phyloP scores from a whole-genome alignment of 2,329 filamentous ascomycete genomes.

The Clonostachys rosea region DNA sequence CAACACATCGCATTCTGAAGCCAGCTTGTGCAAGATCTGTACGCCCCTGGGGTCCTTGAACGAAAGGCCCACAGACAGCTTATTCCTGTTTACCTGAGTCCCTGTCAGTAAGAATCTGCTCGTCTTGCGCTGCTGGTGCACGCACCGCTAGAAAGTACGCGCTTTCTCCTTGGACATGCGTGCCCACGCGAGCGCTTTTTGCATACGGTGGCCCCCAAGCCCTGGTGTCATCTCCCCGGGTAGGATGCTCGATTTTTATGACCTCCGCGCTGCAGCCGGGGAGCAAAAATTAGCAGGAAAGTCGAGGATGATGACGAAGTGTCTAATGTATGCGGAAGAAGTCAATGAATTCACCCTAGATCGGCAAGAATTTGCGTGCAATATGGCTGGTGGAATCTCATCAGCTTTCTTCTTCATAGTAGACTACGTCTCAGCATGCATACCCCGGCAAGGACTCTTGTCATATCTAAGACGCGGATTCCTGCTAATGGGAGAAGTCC shows the following conservation, averaged over 20 bases:
- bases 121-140: background rate
- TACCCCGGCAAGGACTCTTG: constrained; percentile 89
- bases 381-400: constrained; percentile 63
- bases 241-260: constrained; percentile 95
- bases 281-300: too few species aligned
- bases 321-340: background rate
- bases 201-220: constrained; percentile 97
- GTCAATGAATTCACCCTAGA: constrained; percentile 64
- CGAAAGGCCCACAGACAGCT: constrained; percentile 87
- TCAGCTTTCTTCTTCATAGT: background rate
- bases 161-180: constrained; percentile 77
- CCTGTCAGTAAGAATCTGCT: background rate
- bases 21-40: constrained; percentile 80
- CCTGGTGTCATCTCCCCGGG: constrained; percentile 85
- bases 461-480: constrained; percentile 92
- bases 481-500: constrained; percentile 66
- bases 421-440: constrained; percentile 24
- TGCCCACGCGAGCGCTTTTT: constrained; percentile 53
- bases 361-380: constrained; percentile 96
- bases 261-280: constrained; percentile 50
- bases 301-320: too few species aligned
- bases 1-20: constrained; percentile 80
- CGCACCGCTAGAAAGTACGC: constrained; percentile 90
- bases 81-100: constrained; percentile 85
- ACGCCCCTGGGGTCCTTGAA: constrained; percentile 84